Evolutionary conservation across 164 flowering plant genomes (phyloP), one percentile per base, ranked within the genome.

Genomic region (Hamamelis virginiana): DNA sequence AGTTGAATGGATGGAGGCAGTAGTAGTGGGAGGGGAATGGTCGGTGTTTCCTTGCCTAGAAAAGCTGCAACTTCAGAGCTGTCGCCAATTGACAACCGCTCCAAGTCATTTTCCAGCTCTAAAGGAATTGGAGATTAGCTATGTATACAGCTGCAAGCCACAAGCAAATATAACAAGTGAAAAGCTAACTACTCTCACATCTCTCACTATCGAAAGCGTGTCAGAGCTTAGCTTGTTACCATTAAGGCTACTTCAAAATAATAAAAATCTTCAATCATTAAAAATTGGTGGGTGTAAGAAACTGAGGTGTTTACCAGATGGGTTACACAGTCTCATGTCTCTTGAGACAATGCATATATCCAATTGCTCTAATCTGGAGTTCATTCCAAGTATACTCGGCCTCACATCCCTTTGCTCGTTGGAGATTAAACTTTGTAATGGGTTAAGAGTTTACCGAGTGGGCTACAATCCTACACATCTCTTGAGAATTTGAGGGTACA

Each of bases 41-140:
- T n/a, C n/a, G n/a, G n/a, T 28, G 55, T 60, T 58, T 1, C 62
- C 70, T 59, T 67, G 44, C 21, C 79, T 76, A 8, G 51, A 62
- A 16, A 16, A 16, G n/a, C 19, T 76, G 58, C 0, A 0, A 0
- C 5, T 65, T 6, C 3, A 12, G 11, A 5, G 1, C 4, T 50
- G 68, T 41, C 45, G 23, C 22, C 9, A 50, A 16, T 51, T 65
- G 44, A n/a, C 0, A 8, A 27, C 9, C 0, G n/a, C 16, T 8
- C 68, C 58, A 50, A 51, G 58, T 27, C 5, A 16, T 1, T 65
- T 65, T n/a, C 25, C 68, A 23, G 50, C 68, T 16, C 58, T 65
- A 5, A 15, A 25, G 33, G 12, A 25, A 4, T 25, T 64, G 0
- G 23, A 1, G 0, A 14, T 64, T 14, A 4, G 18, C 8, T n/a